phyloP scores from a whole-genome alignment of 108 stramenopile species.

The Skeletonema grethae region DNA sequence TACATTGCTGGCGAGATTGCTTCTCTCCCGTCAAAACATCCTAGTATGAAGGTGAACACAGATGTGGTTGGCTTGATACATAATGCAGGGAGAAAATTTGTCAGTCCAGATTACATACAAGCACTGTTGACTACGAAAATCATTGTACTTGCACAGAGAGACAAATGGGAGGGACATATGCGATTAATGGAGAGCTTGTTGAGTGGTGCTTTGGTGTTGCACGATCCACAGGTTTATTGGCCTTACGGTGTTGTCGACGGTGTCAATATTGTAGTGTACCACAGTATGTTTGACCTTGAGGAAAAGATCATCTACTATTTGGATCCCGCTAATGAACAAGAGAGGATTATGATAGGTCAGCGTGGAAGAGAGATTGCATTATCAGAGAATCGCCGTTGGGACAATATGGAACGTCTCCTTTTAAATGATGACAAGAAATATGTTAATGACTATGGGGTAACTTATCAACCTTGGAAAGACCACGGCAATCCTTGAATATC shows the following conservation, averaged over 20 bases:
- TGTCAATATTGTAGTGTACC: slow-evolving; percentile 52
- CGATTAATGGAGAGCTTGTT: slow-evolving; percentile 62
- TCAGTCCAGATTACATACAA: slow-evolving; percentile 25
- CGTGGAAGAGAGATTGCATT: slow-evolving; percentile 53
- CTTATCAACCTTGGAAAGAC: not conserved
- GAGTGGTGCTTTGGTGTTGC: slow-evolving; percentile 68
- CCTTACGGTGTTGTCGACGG: slow-evolving; percentile 46
- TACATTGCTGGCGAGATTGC: not conserved
- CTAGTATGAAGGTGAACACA: slow-evolving; percentile 3
- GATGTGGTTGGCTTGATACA: slow-evolving; percentile 9
- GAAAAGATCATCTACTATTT: slow-evolving; percentile 44
- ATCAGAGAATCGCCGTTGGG: slow-evolving; percentile 57
- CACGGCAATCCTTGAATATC: not conserved
- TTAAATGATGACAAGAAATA: not conserved
- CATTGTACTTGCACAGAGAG: slow-evolving; percentile 66
- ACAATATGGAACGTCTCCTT: slow-evolving; percentile 44
- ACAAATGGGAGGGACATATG: slow-evolving; percentile 73
- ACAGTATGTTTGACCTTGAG: slow-evolving; percentile 30
- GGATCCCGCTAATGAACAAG: slow-evolving; percentile 28
- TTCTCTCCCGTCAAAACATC: slow-evolving; percentile 5
- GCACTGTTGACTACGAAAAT: slow-evolving; percentile 56
- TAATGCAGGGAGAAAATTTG: slow-evolving; percentile 11
- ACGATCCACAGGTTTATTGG: slow-evolving; percentile 51
- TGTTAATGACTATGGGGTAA: not conserved
- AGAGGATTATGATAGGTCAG: slow-evolving; percentile 47